phyloP scores from a whole-genome alignment of 148 eudicot genomes.

The Simmondsia chinensis region DNA sequence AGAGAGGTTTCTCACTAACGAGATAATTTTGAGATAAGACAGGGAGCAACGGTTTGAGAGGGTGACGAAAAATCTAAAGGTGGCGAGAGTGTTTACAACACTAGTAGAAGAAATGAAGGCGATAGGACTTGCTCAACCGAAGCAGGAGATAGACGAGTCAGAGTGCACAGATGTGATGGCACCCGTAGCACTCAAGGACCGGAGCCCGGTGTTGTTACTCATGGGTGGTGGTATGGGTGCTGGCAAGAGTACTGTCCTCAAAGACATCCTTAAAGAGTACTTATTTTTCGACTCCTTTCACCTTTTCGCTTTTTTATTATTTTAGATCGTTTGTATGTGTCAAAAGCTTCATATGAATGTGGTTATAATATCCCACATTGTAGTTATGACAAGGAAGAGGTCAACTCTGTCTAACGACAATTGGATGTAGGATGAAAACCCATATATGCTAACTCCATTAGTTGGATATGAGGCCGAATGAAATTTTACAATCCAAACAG shows the following conservation, averaged over 20 bases:
- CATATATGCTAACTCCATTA: too few relatives aligned
- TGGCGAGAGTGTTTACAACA: slow-evolving; percentile 84
- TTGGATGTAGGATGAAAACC: slow-evolving; percentile 1
- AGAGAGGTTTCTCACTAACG: too few relatives aligned
- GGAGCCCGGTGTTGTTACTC: slow-evolving; percentile 92
- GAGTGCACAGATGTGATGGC: slow-evolving; percentile 97
- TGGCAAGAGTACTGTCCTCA: slow-evolving; percentile 98
- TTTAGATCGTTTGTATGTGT: neutral
- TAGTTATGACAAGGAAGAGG: neutral
- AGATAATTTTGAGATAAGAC: too few relatives aligned
- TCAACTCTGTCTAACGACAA: too few relatives aligned
- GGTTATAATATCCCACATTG: too few relatives aligned
- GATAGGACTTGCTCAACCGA: slow-evolving; percentile 51
- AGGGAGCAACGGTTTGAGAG: slow-evolving; percentile 93
- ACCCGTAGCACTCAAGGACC: slow-evolving; percentile 81
- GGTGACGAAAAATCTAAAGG: slow-evolving; percentile 87
- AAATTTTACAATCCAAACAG: too few relatives aligned
- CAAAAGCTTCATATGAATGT: too few relatives aligned
- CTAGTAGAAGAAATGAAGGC: slow-evolving; percentile 97
- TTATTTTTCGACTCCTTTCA: slow-evolving; percentile 1
- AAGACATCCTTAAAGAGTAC: slow-evolving; percentile 96
- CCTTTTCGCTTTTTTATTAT: neutral
- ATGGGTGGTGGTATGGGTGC: slow-evolving; percentile 99
- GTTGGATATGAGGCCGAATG: too few relatives aligned
- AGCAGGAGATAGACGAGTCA: slow-evolving; percentile 57